Conservation (phyloP, 2,329 filamentous ascomycete genomes). For the Fusarium nurragi region DNA sequence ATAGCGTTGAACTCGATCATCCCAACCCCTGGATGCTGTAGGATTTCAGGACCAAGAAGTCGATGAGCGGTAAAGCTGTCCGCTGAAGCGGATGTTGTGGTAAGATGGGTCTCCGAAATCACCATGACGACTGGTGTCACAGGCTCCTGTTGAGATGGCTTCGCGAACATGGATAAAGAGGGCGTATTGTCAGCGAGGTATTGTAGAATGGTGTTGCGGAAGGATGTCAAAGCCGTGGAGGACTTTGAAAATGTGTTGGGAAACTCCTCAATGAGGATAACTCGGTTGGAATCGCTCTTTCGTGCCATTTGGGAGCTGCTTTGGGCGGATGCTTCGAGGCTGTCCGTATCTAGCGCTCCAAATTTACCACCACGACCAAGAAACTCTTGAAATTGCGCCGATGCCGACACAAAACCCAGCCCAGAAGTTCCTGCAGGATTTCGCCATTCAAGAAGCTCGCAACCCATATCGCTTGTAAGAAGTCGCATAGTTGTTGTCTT, state of each 20-base stretch:
- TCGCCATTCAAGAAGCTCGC: conserved; percentile 87
- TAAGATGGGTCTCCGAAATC: conserved; percentile 89
- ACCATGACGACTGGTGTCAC: conserved; percentile 84
- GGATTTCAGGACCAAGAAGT: conserved; percentile 85
- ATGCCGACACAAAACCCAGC: conserved; percentile 73
- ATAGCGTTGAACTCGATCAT: conserved; percentile 94
- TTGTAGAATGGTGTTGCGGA: conserved; percentile 78
- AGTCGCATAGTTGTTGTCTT: conserved; percentile 90
- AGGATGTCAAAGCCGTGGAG: conserved; percentile 71
- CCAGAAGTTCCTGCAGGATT: conserved; percentile 75
- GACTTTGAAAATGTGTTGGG: conserved; percentile 77
- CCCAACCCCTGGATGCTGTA: conserved; percentile 80
- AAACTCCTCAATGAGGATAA: conserved; percentile 84
- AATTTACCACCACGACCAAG: conserved; percentile 83
- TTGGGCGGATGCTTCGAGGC: conserved; percentile 43
- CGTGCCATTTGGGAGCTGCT: conserved; percentile 29
- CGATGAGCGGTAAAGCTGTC: conserved; percentile 95
- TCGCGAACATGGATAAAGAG: conserved; percentile 59
- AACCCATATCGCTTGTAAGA: conserved; percentile 78
- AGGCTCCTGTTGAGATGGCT: conserved; percentile 54
- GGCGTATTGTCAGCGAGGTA: conserved; percentile 77
- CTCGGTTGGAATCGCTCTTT: conserved; percentile 51
- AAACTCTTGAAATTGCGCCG: conserved; percentile 91
- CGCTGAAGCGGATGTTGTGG: conserved; percentile 82
- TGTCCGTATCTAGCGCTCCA: conserved; percentile 69